phyloP scores from a whole-genome alignment of 2,329 filamentous ascomycete species.

The Fusarium sp. region DNA sequence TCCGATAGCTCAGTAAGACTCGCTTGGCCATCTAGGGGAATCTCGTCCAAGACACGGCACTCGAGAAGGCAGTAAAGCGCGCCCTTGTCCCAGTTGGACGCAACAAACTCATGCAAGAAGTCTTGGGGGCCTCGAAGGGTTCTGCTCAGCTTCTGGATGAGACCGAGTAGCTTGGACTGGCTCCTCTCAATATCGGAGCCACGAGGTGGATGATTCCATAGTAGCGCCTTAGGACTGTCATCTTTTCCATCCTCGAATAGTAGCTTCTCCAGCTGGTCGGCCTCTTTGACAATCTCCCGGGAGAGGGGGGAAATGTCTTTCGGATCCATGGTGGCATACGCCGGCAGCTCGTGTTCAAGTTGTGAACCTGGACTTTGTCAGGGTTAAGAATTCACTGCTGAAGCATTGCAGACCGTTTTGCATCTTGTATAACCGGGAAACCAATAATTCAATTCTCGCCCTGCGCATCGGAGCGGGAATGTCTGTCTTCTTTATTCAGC shows the following conservation, averaged over 20 bases:
- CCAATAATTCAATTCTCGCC: not conserved
- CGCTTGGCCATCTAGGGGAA: constrained; percentile 13
- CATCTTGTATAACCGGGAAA: constrained; percentile 5
- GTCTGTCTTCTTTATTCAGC: not conserved
- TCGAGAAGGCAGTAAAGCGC: constrained; percentile 33
- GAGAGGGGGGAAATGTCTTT: constrained; percentile 16
- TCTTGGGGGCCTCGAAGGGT: constrained; percentile 12
- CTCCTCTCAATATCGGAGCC: constrained; percentile 6
- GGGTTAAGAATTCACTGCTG: not conserved
- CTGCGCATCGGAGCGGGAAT: not conserved
- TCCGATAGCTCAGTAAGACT: constrained; percentile 17
- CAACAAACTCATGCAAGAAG: constrained; percentile 56
- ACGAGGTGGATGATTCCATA: constrained; percentile 6
- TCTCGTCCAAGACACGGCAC: constrained; percentile 17
- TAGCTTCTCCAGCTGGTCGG: constrained; percentile 5
- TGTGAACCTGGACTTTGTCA: not conserved
- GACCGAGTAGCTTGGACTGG: constrained; percentile 16
- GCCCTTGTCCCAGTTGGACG: constrained; percentile 45
- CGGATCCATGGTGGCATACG: constrained; percentile 21
- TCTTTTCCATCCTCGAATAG: not conserved
- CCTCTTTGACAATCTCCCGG: constrained; percentile 15
- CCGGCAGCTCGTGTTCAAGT: constrained; percentile 11
- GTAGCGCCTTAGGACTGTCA: not conserved
- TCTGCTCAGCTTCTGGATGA: constrained; percentile 13
- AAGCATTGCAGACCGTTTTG: not conserved